Evolutionary conservation across 2,329 filamentous ascomycete species (phyloP).

Genomic region (Fusarium dimerum): DNA sequence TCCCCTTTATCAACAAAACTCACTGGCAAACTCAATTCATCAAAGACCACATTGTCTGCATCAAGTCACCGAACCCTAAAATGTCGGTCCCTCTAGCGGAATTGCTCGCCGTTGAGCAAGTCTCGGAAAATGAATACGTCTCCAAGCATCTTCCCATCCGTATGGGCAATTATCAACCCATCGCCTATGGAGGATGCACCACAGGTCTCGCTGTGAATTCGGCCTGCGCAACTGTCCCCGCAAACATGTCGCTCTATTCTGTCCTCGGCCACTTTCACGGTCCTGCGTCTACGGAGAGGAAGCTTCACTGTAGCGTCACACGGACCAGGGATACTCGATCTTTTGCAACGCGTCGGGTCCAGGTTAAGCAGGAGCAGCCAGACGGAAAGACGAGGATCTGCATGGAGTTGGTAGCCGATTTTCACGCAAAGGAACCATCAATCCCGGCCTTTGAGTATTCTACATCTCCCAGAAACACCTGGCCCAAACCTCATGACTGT

Average conservation of each 20-base stretch:
- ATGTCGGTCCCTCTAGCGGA: slow-evolving; percentile 13
- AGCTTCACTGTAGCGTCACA: slow-evolving; percentile 38
- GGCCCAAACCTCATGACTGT: slow-evolving; percentile 31
- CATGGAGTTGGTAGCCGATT: slow-evolving; percentile 47
- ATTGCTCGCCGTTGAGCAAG: slow-evolving; percentile 23
- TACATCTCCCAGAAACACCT: slow-evolving; percentile 34
- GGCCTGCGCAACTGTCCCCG: slow-evolving; percentile 40
- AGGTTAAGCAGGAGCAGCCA: slow-evolving; percentile 43
- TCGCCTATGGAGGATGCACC: slow-evolving; percentile 49
- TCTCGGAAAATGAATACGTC: slow-evolving; percentile 23
- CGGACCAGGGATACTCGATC: slow-evolving; percentile 45
- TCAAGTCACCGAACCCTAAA: neutral
- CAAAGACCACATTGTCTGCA: slow-evolving; percentile 4
- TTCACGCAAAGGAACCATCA: slow-evolving; percentile 42
- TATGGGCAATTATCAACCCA: slow-evolving; percentile 35
- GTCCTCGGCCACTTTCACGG: slow-evolving; percentile 48
- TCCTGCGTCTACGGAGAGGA: slow-evolving; percentile 42
- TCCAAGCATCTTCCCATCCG: slow-evolving; percentile 29
- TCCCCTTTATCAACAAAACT: no score
- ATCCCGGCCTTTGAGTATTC: slow-evolving; percentile 38
- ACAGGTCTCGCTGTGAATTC: slow-evolving; percentile 42
- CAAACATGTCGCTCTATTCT: slow-evolving; percentile 45
- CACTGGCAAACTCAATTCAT: neutral
- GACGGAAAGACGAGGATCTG: slow-evolving; percentile 40
- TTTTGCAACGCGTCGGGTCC: slow-evolving; percentile 49